Evolutionary conservation across 305 asterid species (phyloP), one percentile per base, ranked within the genome.

Genomic region (Fraxinus ornus): DNA sequence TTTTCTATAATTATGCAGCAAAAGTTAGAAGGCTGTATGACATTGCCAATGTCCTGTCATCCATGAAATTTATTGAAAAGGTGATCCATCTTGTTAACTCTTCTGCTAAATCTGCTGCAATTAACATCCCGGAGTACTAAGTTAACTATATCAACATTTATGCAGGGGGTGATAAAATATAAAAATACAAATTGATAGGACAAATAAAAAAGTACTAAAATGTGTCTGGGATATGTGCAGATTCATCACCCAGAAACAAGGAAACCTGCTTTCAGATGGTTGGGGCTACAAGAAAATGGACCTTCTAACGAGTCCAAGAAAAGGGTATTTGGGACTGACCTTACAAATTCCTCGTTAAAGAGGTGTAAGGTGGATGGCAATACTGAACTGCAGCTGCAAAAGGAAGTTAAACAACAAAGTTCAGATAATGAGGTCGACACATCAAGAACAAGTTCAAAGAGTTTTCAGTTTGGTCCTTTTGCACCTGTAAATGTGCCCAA

Each of bases 211-310:
- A 77, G 30, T 75, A 71, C 28, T 78, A 35, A 30, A 7, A 64
- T 2, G n/a, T 44, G 35, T 81, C 26, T 71, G 66, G 77, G 62
- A 85, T 62, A 79, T 80, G 17, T 83, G 88, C 90, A 95, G 99
- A 91, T 92, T 17, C 97, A 91, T 88, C 98, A 94, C 85, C 98
- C 98, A 0, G 98, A 93, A 44, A 93, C 98, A 71, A 91, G 99
- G 83, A 95, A 95, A 75, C 99, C 99, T 19, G 97, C 98, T 82
- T 95, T 95, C 84, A 92, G 95, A 86, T 95, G 99, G 99, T 85
- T 93, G 88, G 97, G 99, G 79, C 52, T 88, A 83, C 83, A 84
- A 37, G 97, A 88, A 68, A 90, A 85, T 76, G 84, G 81, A 78
- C 79, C 71, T 82, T 84, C 79, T 57, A 87, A 85, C 32, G 93